Base-by-base conservation (phyloP, 495 filamentous ascomycete genomes). In the Aspergillus ostianus region DNA sequence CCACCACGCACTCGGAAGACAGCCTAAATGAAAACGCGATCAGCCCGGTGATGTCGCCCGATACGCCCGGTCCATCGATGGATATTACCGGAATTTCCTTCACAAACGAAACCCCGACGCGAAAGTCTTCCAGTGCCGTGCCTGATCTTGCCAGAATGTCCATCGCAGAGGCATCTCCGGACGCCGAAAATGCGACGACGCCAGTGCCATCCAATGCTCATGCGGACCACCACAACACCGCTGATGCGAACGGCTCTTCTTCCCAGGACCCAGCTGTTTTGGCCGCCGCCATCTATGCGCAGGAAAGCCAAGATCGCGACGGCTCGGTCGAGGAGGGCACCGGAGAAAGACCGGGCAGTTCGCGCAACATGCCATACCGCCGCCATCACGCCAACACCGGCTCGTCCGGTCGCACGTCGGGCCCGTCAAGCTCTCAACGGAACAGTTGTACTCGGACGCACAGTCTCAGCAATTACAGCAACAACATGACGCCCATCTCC, bases 381-480 rank as follows among this genome's bases (percentile, higher is more conserved):
- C 69, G 69, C 32, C 71, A 74, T 27, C 73, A 77, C 50, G 70
- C 75, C 7, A 70, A 77, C 54, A 71, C 73, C 48, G 73, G 67
- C 53, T 76, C 75, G 0, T 76, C 75, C 21, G 69, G 64, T 18
- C 71, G 70, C 41, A 73, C 70, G 13, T 76, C 74, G 36, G 70
- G 61, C 17, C 71, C 70, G 15, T 70, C 72, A 26, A 75, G 57
- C 21, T 76, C 77, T 5, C 73, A 76, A 51, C 70, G 75, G 44
- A 75, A 76, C 53, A 78, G 75, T 52, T 75, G 73, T 61, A 75
- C 77, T 8, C 76, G 76, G 7, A 77, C 75, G 9, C 77, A 80
- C 29, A 78, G 76, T 54, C 59, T 72, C 58, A 72, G 74, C 60
- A 74, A 74, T 3, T 74, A 76, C 58, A 76, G 76, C 60, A 80